These are phyloP conservation scores for Nematodospora anomalae DNA, from an alignment of 1,139 yeast genomes.

Conservation along the genomic window DNA sequence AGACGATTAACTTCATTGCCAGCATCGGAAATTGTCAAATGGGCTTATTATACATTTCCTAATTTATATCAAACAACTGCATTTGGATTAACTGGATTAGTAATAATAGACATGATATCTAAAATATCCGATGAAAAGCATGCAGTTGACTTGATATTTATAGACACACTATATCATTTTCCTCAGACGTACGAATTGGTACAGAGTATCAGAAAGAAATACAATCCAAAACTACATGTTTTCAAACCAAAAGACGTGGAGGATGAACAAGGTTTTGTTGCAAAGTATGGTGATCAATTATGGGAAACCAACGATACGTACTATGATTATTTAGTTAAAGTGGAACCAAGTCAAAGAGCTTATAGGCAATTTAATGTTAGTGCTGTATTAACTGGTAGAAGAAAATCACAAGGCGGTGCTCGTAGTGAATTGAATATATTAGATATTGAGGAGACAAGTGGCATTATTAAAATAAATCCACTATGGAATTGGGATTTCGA, in stretches of 20 bases:
- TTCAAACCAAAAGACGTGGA: constrained; percentile 62
- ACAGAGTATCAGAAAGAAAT: constrained; percentile 53
- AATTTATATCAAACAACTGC: constrained; percentile 89
- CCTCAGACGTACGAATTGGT: constrained; percentile 87
- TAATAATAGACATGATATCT: constrained; percentile 81
- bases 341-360: constrained; percentile 89
- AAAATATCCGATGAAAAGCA: constrained; percentile 40
- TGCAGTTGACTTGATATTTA: constrained; percentile 74
- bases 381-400: constrained; percentile 91
- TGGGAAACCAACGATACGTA: constrained; percentile 83
- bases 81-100: constrained; percentile 90
- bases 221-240: constrained; percentile 56
- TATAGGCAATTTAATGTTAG: constrained; percentile 67
- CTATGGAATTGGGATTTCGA: constrained; percentile 79
- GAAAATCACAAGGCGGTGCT: constrained; percentile 88
- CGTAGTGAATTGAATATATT: constrained; percentile 72
- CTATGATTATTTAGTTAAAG: constrained; percentile 87
- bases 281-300: constrained; percentile 66
- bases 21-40: constrained; percentile 73
- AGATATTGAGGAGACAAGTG: constrained; percentile 69
- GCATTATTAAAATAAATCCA: constrained; percentile 84
- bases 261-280: constrained; percentile 64
- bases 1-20: constrained; percentile 51
- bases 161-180: constrained; percentile 91
- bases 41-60: constrained; percentile 85